Evolutionary conservation across 2,329 filamentous ascomycete genomes (phyloP), one percentile per base, ranked within the genome.

Genomic region (Nemania bipapillata): DNA sequence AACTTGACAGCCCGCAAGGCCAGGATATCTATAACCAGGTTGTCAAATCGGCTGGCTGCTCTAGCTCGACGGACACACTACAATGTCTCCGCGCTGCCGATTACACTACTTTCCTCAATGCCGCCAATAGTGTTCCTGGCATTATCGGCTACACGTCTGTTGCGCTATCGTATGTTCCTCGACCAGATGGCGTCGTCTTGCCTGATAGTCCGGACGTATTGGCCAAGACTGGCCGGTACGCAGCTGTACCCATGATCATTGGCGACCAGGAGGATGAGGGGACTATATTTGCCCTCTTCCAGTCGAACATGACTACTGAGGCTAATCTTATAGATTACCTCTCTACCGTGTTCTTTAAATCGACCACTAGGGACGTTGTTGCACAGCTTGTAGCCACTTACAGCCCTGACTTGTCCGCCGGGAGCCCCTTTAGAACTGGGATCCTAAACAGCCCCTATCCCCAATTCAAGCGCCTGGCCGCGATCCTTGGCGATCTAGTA

Each of bases 201-300:
- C 85, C 87, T 0, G 82, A 86, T 1, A 91, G 87, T 5, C 89
- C 91, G 0, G 91, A 94, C 0, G 63, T 84, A 0, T 81, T 92
- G 4, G 80, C 86, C 1, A 63, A 73, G 2, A 74, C 77, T 0
- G 88, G 89, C 15, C 83, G 84, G 69, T 90, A 87, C 70, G 84
- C 88, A 7, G 83, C 84, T 12, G 85, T 90, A 0, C 89, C 89
- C 1, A 85, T 90, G 76, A 90, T 91, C 64, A 86, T 91, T 45
- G 91, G 92, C 49, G 86, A 93, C 75, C 91, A 93, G 78, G 91
- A 94, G 81, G 92, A 95, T 75, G 92, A 95, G 79, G 91, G 92
- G 20, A 93, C 92, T 0, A 79, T 94, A 1, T 93, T 94, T 76
- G 83, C 89, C 4, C 82, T 94, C 37, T 90, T 90, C 77, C 90